These are phyloP conservation scores for Collybia sp. DNA, from an alignment of 768 basidiomycete genomes.

Conservation along the genomic window DNA sequence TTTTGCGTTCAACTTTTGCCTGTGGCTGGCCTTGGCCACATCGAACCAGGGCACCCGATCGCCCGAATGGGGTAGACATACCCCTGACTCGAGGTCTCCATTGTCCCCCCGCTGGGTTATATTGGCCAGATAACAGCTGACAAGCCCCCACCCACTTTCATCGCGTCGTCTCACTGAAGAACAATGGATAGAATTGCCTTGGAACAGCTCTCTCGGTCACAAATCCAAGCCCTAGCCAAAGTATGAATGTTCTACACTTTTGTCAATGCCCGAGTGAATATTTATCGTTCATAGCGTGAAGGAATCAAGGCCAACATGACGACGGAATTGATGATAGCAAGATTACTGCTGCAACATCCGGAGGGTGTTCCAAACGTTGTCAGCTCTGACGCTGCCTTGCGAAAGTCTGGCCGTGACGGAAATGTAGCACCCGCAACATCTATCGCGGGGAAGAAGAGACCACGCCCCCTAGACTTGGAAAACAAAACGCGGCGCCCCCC, in stretches of 20 bases:
- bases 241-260: conserved; percentile 2
- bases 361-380: conserved; percentile 5
- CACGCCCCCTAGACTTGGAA: no score
- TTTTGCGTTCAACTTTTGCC: no score
- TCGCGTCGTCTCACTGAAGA: not conserved
- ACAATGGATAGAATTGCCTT: no score
- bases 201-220: conserved; percentile 1
- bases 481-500: not conserved
- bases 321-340: conserved; percentile 12
- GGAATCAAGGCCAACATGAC: conserved; percentile 16
- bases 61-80: no score
- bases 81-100: no score
- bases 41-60: no score
- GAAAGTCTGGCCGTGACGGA: no score
- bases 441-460: no score
- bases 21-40: no score
- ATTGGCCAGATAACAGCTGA: not conserved
- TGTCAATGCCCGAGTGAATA: not conserved
- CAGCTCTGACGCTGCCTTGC: no score
- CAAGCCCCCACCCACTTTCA: not conserved
- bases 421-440: no score
- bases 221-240: conserved; percentile 15
- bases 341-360: conserved; percentile 11
- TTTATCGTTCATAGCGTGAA: conserved; percentile 9
- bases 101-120: no score